Evolutionary conservation across 2,329 filamentous ascomycete genomes (phyloP).

Genomic region (Pseudogymnoascus sp.): DNA sequence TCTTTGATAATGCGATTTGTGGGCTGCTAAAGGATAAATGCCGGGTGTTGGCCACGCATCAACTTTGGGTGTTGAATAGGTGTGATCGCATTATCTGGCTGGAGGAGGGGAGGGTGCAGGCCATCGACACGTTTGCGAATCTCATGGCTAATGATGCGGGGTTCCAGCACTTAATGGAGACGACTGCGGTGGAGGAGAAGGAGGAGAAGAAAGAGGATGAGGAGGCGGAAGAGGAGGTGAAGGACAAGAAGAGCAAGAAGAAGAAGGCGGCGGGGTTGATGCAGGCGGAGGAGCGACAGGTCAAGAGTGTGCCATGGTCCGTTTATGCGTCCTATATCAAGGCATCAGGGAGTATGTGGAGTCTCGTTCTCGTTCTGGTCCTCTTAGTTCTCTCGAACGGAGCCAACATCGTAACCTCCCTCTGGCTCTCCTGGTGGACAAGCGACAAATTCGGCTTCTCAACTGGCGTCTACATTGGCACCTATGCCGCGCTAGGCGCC

Average conservation of each 20-base stretch:
- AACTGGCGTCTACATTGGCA: slow-evolving; percentile 64
- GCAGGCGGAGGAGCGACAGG: slow-evolving; percentile 60
- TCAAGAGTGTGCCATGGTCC: slow-evolving; percentile 54
- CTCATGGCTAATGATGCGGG: slow-evolving; percentile 71
- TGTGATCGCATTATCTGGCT: slow-evolving; percentile 93
- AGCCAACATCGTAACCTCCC: slow-evolving; percentile 75
- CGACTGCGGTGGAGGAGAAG: slow-evolving; percentile 67
- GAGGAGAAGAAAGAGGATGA: slow-evolving; percentile 44
- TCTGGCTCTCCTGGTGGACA: slow-evolving; percentile 95
- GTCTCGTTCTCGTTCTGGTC: slow-evolving; percentile 48
- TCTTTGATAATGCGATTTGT: slow-evolving; percentile 91
- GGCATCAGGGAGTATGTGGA: slow-evolving; percentile 51
- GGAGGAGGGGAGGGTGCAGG: slow-evolving; percentile 75
- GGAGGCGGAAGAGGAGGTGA: slow-evolving; percentile 37
- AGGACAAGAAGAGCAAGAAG: slow-evolving; percentile 43
- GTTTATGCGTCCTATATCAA: slow-evolving; percentile 60
- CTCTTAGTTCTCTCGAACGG: slow-evolving; percentile 60
- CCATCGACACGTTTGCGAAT: slow-evolving; percentile 82
- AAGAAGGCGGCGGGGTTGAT: slow-evolving; percentile 59
- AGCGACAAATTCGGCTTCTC: slow-evolving; percentile 65
- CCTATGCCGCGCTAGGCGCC: slow-evolving; percentile 64
- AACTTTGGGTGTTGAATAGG: slow-evolving; percentile 83
- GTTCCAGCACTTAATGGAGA: slow-evolving; percentile 78
- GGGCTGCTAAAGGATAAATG: slow-evolving; percentile 85
- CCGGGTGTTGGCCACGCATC: slow-evolving; percentile 86